Percentiles rank a stretch among this genome's conserved stretches.
phyloP scores from a whole-genome alignment of 2,329 filamentous ascomycete genomes.

The Westerdykella sp. region DNA sequence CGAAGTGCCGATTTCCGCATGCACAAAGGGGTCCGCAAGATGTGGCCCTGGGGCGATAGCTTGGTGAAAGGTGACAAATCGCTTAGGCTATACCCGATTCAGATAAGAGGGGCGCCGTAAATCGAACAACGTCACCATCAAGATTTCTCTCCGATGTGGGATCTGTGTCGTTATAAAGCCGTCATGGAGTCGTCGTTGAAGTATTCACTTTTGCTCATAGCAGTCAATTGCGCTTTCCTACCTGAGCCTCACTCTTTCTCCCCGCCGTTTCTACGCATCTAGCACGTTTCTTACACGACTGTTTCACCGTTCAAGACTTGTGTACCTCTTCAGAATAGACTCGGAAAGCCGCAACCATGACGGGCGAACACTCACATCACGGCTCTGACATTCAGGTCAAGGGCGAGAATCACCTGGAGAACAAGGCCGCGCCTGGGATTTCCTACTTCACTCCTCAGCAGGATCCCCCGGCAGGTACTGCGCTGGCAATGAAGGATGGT shows the following conservation, averaged over 20 bases:
- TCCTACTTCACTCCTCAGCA: slow-evolving; percentile 47
- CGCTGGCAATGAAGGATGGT: slow-evolving; percentile 43
- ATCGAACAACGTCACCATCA: not conserved
- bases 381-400: slow-evolving; percentile 24
- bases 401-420: slow-evolving; percentile 33
- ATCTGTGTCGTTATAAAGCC: not conserved
- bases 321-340: no score
- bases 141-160: not conserved
- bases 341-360: not conserved
- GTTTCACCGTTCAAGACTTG: no score
- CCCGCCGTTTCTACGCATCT: not conserved
- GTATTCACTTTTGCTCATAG: not conserved
- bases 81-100: not conserved
- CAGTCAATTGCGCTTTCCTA: not conserved
- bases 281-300: not conserved
- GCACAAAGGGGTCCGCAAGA: not conserved
- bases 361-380: slow-evolving; percentile 17
- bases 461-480: slow-evolving; percentile 43
- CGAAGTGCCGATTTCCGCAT: no score
- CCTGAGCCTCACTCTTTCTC: not conserved
- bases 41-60: not conserved
- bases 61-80: not conserved
- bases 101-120: not conserved
- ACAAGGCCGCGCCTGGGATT: slow-evolving; percentile 40
- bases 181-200: not conserved